phyloP scores from a whole-genome alignment of 495 filamentous ascomycete genomes.

The Tuber borchii region DNA sequence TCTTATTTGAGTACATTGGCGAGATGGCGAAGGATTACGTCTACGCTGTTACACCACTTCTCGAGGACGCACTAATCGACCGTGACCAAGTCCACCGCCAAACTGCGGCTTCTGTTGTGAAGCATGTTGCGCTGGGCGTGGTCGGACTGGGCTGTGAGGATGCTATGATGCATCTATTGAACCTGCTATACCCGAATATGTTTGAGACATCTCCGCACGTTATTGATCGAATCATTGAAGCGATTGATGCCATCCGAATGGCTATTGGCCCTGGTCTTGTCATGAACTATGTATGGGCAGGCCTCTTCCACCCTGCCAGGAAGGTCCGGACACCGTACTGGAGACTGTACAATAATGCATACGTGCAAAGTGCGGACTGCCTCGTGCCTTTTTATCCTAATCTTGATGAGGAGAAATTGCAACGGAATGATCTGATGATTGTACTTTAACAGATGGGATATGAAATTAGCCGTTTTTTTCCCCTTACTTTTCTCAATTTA shows the following conservation, averaged over 20 bases:
- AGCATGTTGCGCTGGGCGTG: conserved; percentile 92
- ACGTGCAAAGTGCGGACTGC: conserved; percentile 84
- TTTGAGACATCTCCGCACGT: conserved; percentile 99
- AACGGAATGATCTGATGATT: conserved; percentile 73
- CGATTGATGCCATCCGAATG: conserved; percentile 92
- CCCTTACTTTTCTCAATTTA: conserved; percentile 15
- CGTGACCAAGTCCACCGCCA: conserved; percentile 97
- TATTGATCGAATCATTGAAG: conserved; percentile 94
- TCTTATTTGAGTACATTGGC: conserved; percentile 98
- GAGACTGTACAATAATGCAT: conserved; percentile 94
- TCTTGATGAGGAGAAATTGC: conserved; percentile 64
- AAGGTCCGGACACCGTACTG: conserved; percentile 92
- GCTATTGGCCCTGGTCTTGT: conserved; percentile 83
- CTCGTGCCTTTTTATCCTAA: conserved; percentile 95
- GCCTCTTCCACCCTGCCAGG: conserved; percentile 90
- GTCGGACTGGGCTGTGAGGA: conserved; percentile 98
- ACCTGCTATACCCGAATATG: conserved; percentile 91
- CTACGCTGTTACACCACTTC: conserved; percentile 92
- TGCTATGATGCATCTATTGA: conserved; percentile 95
- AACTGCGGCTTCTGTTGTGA: conserved; percentile 91
- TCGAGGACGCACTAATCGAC: conserved; percentile 96
- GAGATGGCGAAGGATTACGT: conserved; percentile 99
- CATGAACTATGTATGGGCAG: conserved; percentile 97
- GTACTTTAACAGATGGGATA: conserved; percentile 55
- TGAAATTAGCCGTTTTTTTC: conserved; percentile 38